Evolutionary conservation across 148 eudicot species (phyloP).

Genomic region (Bassia scoparia): DNA sequence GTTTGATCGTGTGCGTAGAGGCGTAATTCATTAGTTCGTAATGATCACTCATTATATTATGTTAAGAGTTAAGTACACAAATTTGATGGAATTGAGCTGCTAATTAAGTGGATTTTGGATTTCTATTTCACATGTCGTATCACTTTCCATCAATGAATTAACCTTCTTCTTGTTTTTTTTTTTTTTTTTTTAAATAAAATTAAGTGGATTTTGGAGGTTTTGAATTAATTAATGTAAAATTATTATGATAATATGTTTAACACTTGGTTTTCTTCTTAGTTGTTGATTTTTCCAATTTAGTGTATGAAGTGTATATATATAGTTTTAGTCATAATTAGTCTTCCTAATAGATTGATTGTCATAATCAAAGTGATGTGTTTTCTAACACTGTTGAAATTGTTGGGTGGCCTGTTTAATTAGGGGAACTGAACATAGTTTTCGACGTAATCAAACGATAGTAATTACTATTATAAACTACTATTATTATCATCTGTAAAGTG

Average conservation of each 20-base stretch:
- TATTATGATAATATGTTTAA: not conserved
- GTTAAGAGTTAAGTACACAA: not conserved
- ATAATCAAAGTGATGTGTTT: constrained; percentile 5
- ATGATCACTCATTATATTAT: not conserved
- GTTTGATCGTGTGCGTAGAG: constrained; percentile 10
- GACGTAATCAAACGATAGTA: constrained; percentile 4
- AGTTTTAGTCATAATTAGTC: not conserved
- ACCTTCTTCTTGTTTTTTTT: no score
- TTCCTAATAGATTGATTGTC: constrained; percentile 12
- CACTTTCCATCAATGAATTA: no score
- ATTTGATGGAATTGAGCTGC: not conserved
- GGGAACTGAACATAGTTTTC: not conserved
- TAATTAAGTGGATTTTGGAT: not conserved
- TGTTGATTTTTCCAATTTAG: not conserved
- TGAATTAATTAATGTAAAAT: no score
- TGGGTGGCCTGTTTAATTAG: not conserved
- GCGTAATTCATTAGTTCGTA: not conserved
- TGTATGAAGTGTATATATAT: not conserved
- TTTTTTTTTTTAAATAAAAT: no score
- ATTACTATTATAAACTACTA: not conserved
- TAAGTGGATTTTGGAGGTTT: no score
- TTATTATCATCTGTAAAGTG: not conserved
- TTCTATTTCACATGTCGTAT: no score
- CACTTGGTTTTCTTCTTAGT: not conserved
- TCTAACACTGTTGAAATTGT: not conserved